A percentile compares a stretch with the other conserved stretches of the same genome.
Evolutionary conservation across 768 basidiomycete genomes (phyloP).

Genomic region (Hericium coralloides): DNA sequence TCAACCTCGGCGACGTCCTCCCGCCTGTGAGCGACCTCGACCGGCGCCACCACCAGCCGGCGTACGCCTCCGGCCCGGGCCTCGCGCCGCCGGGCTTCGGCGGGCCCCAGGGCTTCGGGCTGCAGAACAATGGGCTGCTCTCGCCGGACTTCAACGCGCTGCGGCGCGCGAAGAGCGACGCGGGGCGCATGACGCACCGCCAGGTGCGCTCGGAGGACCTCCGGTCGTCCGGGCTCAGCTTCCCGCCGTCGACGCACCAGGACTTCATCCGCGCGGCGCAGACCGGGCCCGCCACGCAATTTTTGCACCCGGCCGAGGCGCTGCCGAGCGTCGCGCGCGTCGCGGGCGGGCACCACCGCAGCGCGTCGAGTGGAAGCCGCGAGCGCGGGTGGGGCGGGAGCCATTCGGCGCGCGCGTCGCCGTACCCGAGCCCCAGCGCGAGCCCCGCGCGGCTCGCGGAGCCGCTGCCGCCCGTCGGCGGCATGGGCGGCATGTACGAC

Average conservation of each 20-base stretch:
- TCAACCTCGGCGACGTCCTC: slow-evolving; percentile 11
- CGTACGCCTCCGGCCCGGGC: slow-evolving; percentile 11
- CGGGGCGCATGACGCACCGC: slow-evolving; percentile 35
- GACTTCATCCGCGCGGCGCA: slow-evolving; percentile 27
- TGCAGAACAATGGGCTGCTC: slow-evolving; percentile 18
- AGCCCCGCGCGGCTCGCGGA: slow-evolving; percentile 27
- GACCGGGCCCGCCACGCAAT: slow-evolving; percentile 21
- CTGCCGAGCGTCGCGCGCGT: slow-evolving; percentile 24
- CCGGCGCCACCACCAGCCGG: slow-evolving; percentile 1
- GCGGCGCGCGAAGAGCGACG: slow-evolving; percentile 45
- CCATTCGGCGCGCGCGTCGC: slow-evolving; percentile 9
- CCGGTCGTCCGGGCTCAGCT: slow-evolving; percentile 21
- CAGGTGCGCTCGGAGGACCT: slow-evolving; percentile 60
- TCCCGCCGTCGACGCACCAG: slow-evolving; percentile 27
- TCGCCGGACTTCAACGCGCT: slow-evolving; percentile 28
- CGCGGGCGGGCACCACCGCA: slow-evolving; percentile 26
- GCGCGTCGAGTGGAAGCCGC: slow-evolving; percentile 32
- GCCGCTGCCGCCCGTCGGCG: slow-evolving; percentile 35
- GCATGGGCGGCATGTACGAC: not conserved
- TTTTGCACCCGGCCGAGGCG: slow-evolving; percentile 31
- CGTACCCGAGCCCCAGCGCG: slow-evolving; percentile 7
- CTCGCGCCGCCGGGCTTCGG: slow-evolving; percentile 8
- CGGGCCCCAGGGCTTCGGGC: not conserved
- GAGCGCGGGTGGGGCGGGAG: slow-evolving; percentile 17
- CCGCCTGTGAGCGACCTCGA: slow-evolving; percentile 4